Base-by-base conservation (phyloP, 1,139 yeast genomes). In the Magnusiomyces suaveolens region DNA sequence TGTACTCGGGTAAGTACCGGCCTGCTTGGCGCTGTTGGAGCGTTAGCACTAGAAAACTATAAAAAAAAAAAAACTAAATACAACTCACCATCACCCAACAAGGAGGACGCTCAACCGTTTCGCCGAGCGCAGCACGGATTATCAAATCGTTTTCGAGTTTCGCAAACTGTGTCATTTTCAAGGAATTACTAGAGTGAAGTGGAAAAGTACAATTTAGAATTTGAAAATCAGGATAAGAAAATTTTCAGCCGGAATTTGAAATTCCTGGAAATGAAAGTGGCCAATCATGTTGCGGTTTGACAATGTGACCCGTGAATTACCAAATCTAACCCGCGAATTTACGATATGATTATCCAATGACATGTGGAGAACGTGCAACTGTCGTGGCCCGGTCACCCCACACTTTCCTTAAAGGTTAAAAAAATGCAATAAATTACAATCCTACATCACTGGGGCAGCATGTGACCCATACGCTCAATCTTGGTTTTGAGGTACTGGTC, bases 401-500 rank as follows among this genome's bases (percentile, higher is more conserved):
- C n/a, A n/a, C n/a, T n/a, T n/a, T n/a, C n/a, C n/a, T n/a, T n/a
- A 16, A 44, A 41, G 6, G 29, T 44, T n/a, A 46, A n/a, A 29
- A 8, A 29, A 46, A 26, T 26, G 25, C 2, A 43, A 21, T 10
- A 46, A 25, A 20, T 6, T 20, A 32, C n/a, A 29, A 46, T n/a
- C n/a, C n/a, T n/a, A n/a, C n/a, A n/a, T n/a, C 29, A 46, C 38
- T 26, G 14, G 6, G 33, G 38, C 16, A 47, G 24, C 50, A 47
- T 33, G 70, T 94, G 99, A 0, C 98, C 99, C 99, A 94, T 94
- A 64, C 96, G 78, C 69, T 90, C 96, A 54, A 89, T 87, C 72
- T 94, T 94, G 1, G 98, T 90, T 64, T 94, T 80, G 59, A 94
- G 74, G 66, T 94, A 94, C 2, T 95, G 95, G 63, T 92, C 96